Conservation (phyloP, 305 asterid species). For the Fraxinus albicans region DNA sequence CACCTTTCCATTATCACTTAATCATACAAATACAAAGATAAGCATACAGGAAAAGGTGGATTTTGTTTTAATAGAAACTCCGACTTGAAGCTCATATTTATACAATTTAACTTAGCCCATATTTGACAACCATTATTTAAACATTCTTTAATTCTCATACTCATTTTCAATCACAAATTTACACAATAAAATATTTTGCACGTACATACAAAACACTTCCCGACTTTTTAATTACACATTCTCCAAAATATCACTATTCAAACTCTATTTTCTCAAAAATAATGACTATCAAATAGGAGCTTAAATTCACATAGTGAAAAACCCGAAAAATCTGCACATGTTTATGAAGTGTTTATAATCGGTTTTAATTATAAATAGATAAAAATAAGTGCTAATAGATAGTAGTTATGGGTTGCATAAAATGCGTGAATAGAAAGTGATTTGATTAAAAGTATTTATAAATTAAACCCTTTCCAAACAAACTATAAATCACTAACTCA, state of each 20-base stretch:
- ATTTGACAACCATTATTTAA: too few relatives aligned
- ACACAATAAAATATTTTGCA: too few relatives aligned
- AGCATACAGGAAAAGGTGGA: not conserved
- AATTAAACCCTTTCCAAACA: not conserved
- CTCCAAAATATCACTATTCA: too few relatives aligned
- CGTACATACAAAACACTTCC: too few relatives aligned
- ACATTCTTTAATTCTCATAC: too few relatives aligned
- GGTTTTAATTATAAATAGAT: too few relatives aligned
- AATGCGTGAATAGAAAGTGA: not conserved
- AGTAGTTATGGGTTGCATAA: not conserved
- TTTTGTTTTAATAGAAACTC: constrained; percentile 1
- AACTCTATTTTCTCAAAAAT: too few relatives aligned
- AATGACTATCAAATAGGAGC: too few relatives aligned
- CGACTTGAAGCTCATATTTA: not conserved
- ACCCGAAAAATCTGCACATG: not conserved
- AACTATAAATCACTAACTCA: not conserved
- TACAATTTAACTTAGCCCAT: too few relatives aligned
- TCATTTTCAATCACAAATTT: too few relatives aligned
- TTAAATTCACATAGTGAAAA: not conserved
- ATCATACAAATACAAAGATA: not conserved
- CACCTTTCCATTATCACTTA: constrained; percentile 9
- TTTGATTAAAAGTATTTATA: too few relatives aligned
- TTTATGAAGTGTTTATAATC: not conserved
- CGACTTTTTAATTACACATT: too few relatives aligned
- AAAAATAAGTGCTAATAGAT: not conserved